Conservation (phyloP, 805 yeast species). For the Yarrowia osloensis region DNA sequence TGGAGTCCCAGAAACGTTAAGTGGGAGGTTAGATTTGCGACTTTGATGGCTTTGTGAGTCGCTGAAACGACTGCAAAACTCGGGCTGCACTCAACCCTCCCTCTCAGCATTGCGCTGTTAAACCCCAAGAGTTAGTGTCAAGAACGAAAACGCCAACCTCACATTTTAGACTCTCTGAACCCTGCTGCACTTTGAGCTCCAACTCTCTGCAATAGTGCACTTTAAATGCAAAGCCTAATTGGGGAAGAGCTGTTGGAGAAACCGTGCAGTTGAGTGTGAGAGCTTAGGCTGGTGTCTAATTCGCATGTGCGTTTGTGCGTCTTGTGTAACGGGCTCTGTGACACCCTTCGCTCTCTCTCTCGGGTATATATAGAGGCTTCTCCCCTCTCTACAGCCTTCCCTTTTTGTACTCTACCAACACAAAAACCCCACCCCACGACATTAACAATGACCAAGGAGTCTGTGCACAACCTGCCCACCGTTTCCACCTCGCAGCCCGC, state of each 20-base stretch:
- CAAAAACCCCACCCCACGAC: neutral
- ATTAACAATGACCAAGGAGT: slow-evolving; percentile 18
- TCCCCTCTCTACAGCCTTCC: neutral
- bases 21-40: no score
- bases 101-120: no score
- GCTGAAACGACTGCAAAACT: no score
- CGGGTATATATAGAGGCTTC: neutral
- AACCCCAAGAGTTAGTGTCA: no score
- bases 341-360: neutral
- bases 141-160: neutral
- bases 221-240: neutral
- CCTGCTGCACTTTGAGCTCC: neutral
- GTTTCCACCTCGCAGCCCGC: slow-evolving; percentile 20
- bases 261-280: neutral
- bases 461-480: slow-evolving; percentile 16
- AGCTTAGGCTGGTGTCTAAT: neutral
- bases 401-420: neutral
- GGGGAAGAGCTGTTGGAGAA: neutral
- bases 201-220: neutral
- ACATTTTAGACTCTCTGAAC: neutral
- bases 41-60: no score
- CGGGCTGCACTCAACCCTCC: no score
- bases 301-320: neutral
- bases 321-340: neutral
- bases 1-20: neutral